Percentiles rank a stretch among this genome's conserved stretches.
Conservation (phyloP, 164 flowering plant species). For the Pachysandra terminalis region DNA sequence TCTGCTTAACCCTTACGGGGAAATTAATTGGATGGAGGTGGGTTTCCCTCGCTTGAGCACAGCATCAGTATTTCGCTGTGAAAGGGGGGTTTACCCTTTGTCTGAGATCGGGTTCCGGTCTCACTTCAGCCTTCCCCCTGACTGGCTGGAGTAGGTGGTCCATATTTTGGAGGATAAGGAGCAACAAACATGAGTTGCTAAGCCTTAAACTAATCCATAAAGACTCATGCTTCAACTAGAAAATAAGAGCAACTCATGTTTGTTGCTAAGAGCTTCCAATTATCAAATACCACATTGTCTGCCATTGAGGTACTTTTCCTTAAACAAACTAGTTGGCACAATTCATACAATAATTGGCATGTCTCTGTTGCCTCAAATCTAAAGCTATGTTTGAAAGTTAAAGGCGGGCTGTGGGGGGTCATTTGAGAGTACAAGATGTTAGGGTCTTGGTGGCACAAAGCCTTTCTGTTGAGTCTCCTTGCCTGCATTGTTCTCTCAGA, state of each 20-base stretch:
- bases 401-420: conserved; percentile 16
- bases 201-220: conserved; percentile 11
- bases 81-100: no score
- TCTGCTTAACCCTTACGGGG: conserved; percentile 34
- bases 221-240: conserved; percentile 21
- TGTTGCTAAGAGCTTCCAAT: conserved; percentile 21
- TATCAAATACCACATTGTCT: conserved; percentile 45
- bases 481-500: conserved; percentile 45
- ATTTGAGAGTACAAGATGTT: conserved; percentile 25
- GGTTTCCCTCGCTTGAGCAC: no score
- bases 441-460: conserved; percentile 35
- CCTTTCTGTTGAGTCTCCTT: conserved; percentile 43
- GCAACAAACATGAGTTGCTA: no score
- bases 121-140: no score
- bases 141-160: no score
- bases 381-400: conserved; percentile 28
- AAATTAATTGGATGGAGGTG: no score
- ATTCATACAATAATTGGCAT: conserved; percentile 45
- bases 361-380: conserved; percentile 36
- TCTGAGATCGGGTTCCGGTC: no score
- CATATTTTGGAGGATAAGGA: no score
- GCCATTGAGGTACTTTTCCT: conserved; percentile 56
- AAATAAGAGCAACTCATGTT: conserved; percentile 25
- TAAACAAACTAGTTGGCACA: conserved; percentile 52
- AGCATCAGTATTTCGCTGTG: no score